Evolutionary conservation across 2,329 filamentous ascomycete species (phyloP), one percentile per base, ranked within the genome.

Genomic region (Verticillium dahliae): DNA sequence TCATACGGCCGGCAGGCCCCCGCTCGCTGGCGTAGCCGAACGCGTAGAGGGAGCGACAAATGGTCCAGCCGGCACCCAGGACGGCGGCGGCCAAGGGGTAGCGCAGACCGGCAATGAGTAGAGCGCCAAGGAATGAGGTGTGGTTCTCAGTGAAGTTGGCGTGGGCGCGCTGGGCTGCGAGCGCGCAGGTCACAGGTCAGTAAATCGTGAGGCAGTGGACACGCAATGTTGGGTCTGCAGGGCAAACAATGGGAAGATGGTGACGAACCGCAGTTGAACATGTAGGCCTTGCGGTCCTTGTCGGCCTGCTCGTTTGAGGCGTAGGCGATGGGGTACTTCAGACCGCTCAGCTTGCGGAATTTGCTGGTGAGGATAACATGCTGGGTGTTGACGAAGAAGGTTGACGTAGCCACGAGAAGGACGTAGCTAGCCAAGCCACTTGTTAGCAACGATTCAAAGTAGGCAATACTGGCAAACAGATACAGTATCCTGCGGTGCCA

Each of bases 131-230:
- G 69, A 83, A 78, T 3, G 83, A 76, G 9, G 80, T 74, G 39
- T 84, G 76, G 74, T 85, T 87, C 77, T 90, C 87, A 65, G 78
- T 79, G 74, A 80, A 89, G 78, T 89, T 88, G 67, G 77, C 74
- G 71, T 90, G 87, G 10, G 85, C 81, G 57, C 84, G 82, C 69
- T 88, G 85, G 59, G 83, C 80, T 82, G 61, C 39, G 35, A 27
- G 18, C 6, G n/a, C 45, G 45, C 45, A 11, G 13, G 45, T 10
- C 52, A 62, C 50, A 52, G n/a, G 41, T 27, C 18, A 57, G 58
- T 35, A n/a, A 54, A 10, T 35, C 4, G 38, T 37, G 27, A 9
- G 22, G 41, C 18, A 6, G 27, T 33, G 27, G 9, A 37, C 35
- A 37, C 6, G 35, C 35, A 13, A 39, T 4, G 34, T 22, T 22